Evolutionary conservation across 1,284 basidiomycete species (phyloP), one percentile per base, ranked within the genome.

Genomic region (Cutaneotrichosporon arboriforme): DNA sequence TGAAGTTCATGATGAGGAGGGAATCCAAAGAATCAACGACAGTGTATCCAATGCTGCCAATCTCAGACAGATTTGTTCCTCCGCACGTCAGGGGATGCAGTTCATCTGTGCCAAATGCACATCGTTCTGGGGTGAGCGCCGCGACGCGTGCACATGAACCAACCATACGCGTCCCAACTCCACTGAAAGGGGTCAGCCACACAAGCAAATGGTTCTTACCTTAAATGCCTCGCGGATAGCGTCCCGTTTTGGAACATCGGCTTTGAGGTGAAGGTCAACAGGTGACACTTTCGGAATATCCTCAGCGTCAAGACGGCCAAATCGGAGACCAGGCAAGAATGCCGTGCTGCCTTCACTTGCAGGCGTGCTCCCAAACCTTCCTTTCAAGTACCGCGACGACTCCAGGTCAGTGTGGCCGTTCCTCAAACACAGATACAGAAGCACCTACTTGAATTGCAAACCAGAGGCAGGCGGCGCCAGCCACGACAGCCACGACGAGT

Each of bases 61-160:
- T 82, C 5, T 73, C 57, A 0, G 86, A 85, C 17, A 93, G 79
- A 69, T 93, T 90, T 2, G 81, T 80, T 1, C 90, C 91, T n/a
- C 73, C 75, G 52, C 79, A 79, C 45, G 81, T 81, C 20, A 94
- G 80, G 1, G 91, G 90, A 65, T 92, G 88, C 62, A 89, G 91
- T 70, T 73, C 88, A 72, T 94, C 91, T 52, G 79, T 80, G 1
- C 91, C 90, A 83, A 88, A 90, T 1, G 90, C 90, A 71, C 93
- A 84, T 49, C 82, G 78, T 75, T 90, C 89, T 59, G 44, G n/a
- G n/a, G 48, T 57, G 21, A 57, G 50, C 36, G 12, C 9, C 18
- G 20, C 14, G 21, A 4, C 12, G 20, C 15, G 10, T 26, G 3
- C 3, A n/a, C 15, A 10, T 22, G 12, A 13, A 42, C 62, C 9